Evolutionary conservation across 345 rosid genomes (phyloP).

Genomic region (Laguncularia racemosa): DNA sequence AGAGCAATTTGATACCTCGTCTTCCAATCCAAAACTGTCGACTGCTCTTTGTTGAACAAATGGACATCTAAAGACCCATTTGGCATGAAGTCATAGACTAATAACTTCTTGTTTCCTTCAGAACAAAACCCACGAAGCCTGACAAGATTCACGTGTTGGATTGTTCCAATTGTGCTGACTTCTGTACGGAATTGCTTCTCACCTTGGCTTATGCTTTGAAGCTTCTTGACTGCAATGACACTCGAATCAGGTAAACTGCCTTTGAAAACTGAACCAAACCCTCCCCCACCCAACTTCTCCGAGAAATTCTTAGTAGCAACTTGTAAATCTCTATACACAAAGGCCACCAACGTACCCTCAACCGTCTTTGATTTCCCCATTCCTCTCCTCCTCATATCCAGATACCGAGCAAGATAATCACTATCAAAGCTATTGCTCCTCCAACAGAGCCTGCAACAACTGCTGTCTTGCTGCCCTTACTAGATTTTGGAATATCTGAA

Average conservation of each 20-base stretch:
- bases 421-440: no score
- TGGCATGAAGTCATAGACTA: constrained; percentile 78
- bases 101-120: constrained; percentile 43
- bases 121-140: constrained; percentile 89
- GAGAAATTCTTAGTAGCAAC: constrained; percentile 72
- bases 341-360: constrained; percentile 68
- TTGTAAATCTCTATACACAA: constrained; percentile 55
- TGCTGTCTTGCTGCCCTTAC: constrained; percentile 13
- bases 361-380: constrained; percentile 15
- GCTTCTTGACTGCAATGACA: constrained; percentile 73
- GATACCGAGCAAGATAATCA: no score
- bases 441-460: constrained; percentile 1
- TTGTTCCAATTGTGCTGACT: constrained; percentile 64
- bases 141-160: constrained; percentile 76
- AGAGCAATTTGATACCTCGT: constrained; percentile 56
- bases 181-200: constrained; percentile 86
- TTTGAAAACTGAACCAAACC: constrained; percentile 85
- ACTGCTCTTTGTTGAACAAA: constrained; percentile 30
- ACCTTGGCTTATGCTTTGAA: constrained; percentile 67
- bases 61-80: constrained; percentile 63
- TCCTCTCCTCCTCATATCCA: constrained; percentile 22
- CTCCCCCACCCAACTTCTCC: constrained; percentile 71
- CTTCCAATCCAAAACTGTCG: constrained; percentile 44
- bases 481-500: constrained; percentile 42
- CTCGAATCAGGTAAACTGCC: constrained; percentile 59